Evolutionary conservation across 106 monocot genomes (phyloP), one percentile per base, ranked within the genome.

Genomic region (Allium sativum): DNA sequence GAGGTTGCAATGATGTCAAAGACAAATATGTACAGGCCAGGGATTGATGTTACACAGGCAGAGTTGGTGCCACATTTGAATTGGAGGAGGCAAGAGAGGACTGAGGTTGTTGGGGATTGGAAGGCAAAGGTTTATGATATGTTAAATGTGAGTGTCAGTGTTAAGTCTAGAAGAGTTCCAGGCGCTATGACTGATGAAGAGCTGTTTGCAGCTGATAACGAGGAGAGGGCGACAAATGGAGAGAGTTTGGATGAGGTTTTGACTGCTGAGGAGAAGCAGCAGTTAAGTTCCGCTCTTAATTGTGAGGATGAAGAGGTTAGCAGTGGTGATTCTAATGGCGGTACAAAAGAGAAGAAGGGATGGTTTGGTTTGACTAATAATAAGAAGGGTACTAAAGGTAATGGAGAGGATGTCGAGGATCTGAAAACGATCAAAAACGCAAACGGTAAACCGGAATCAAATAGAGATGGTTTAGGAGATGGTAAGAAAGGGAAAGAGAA

Each of bases 171-270:
- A 43, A 80, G 84, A 53, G 96, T 91, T 66, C 96, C 96, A 13
- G 91, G 91, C 52, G 91, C 91, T 9, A 84, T 96, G 96, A 85
- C 88, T 1, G 87, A 98, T 66, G 96, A 98, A 42, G 96, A 98
- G 66, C 60, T 98, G 3, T 88, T 91, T 65, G 73, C 87, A 14
- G 65, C 62, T 52, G 84, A 88, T 11, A 78, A 62, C 31, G 87
- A 80, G 47, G 90, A 80, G 58, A 77, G 59, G 69, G 41, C 59
- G 50, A 72, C 75, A 7, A 81, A 75, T 67, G 74, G 73, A 21
- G 86, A 78, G 20, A 79, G 77, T 22, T 69, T 91, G 60, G 91
- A 91, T 62, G 96, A 85, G 68, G 68, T 98, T 15, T 70, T 98
- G 71, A 98, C 96, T 1, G 68, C 72, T 15, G 96, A 98, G 56